Percentiles rank a stretch among this genome's conserved stretches.
phyloP scores from a whole-genome alignment of 2,329 filamentous ascomycete genomes.

The Cladorrhinum sp. region DNA sequence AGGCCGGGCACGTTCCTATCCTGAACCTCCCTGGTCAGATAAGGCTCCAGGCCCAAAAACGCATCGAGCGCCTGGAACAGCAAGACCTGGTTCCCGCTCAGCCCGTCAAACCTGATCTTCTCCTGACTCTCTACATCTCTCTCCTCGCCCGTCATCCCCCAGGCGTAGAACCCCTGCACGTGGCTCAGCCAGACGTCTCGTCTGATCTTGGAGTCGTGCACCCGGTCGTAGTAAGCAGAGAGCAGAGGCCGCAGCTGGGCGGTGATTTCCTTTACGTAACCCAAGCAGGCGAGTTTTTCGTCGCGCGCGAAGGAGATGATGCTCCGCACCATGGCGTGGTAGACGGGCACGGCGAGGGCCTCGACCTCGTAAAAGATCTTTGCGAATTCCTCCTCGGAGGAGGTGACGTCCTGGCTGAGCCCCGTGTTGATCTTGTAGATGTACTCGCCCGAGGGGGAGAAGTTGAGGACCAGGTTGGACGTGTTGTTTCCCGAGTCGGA shows the following conservation, averaged over 20 bases:
- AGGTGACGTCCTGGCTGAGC: slow-evolving; percentile 27
- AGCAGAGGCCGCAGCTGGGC: slow-evolving; percentile 27
- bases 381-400: slow-evolving; percentile 33
- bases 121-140: slow-evolving; percentile 20
- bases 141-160: slow-evolving; percentile 31
- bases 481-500: slow-evolving; percentile 34
- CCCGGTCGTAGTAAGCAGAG: slow-evolving; percentile 29
- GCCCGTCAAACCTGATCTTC: slow-evolving; percentile 33
- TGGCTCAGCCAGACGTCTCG: slow-evolving; percentile 32
- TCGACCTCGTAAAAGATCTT: slow-evolving; percentile 34
- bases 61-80: slow-evolving; percentile 36
- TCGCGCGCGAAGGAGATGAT: slow-evolving; percentile 26
- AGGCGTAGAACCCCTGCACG: slow-evolving; percentile 37
- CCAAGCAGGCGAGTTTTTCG: slow-evolving; percentile 23
- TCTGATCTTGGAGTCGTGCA: slow-evolving; percentile 30
- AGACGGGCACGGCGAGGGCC: slow-evolving; percentile 29
- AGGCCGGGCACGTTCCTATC: slow-evolving; percentile 27
- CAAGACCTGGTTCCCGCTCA: slow-evolving; percentile 36
- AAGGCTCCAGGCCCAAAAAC: slow-evolving; percentile 34
- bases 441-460: slow-evolving; percentile 28
- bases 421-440: slow-evolving; percentile 33
- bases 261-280: slow-evolving; percentile 22
- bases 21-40: slow-evolving; percentile 27
- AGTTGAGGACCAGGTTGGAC: slow-evolving; percentile 34
- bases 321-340: slow-evolving; percentile 30